These are phyloP conservation scores for Melaleuca alternifolia DNA, from an alignment of 345 rosid species.

Conservation along the genomic window DNA sequence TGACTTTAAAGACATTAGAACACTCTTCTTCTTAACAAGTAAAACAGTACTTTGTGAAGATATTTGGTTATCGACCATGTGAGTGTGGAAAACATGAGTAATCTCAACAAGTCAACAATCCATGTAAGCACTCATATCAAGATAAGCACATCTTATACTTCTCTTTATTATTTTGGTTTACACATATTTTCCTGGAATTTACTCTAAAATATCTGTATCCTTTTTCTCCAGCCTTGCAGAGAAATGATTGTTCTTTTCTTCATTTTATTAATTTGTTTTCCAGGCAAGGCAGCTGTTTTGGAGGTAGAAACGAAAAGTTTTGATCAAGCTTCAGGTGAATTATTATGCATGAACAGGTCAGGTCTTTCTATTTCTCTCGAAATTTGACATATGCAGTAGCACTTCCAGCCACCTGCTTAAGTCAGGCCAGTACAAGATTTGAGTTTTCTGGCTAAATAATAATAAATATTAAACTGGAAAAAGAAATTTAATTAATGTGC, in stretches of 20 bases:
- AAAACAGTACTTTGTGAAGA: background rate
- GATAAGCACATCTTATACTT: background rate
- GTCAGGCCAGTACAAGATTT: background rate
- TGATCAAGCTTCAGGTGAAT: conserved; percentile 56
- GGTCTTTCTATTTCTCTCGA: background rate
- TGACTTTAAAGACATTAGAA: background rate
- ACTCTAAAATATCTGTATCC: background rate
- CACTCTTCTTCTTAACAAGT: background rate
- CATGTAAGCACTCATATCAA: background rate
- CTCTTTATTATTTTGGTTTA: background rate
- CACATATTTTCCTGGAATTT: background rate
- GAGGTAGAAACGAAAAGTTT: conserved; percentile 74
- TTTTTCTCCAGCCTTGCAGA: background rate
- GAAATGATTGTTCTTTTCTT: background rate
- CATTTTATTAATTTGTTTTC: background rate
- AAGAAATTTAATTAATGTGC: background rate
- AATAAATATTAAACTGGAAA: background rate
- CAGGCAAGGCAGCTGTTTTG: conserved; percentile 86
- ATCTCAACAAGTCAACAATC: background rate
- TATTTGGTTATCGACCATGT: background rate
- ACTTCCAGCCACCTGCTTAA: background rate
- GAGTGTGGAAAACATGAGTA: background rate
- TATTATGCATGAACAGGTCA: conserved; percentile 75
- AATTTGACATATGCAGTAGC: background rate
- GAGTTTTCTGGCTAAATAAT: background rate